phyloP scores from a whole-genome alignment of 805 yeast species.

The Candida easanensis region DNA sequence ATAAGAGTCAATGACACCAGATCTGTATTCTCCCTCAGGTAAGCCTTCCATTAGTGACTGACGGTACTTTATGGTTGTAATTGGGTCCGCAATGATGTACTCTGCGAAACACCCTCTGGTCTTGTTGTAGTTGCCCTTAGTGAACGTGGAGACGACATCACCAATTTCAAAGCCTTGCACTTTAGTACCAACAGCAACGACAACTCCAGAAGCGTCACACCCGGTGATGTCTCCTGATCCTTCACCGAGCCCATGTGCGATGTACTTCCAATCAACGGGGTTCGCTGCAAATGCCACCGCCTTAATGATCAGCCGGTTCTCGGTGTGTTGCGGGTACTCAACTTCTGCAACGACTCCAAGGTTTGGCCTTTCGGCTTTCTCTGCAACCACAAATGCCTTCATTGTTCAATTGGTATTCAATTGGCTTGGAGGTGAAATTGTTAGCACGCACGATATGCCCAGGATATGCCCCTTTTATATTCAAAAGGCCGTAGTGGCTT shows the following conservation, averaged over 20 bases:
- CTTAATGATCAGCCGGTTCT: slow-evolving; percentile 43
- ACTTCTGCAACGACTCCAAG: slow-evolving; percentile 12
- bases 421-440: too few relatives aligned
- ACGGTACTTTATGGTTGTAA: slow-evolving; percentile 30
- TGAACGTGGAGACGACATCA: slow-evolving; percentile 53
- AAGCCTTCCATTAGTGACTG: slow-evolving; percentile 15
- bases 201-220: slow-evolving; percentile 57
- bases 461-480: too few relatives aligned
- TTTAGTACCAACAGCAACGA: slow-evolving; percentile 48
- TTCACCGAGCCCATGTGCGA: slow-evolving; percentile 36
- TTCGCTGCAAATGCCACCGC: slow-evolving; percentile 56
- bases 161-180: slow-evolving; percentile 46
- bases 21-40: slow-evolving; percentile 28
- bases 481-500: too few relatives aligned
- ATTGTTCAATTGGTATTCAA: too few relatives aligned
- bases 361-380: too few relatives aligned
- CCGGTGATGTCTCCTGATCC: slow-evolving; percentile 56
- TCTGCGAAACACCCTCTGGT: slow-evolving; percentile 60
- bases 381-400: too few relatives aligned
- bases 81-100: slow-evolving; percentile 46
- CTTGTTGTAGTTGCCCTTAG: slow-evolving; percentile 50
- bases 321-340: slow-evolving; percentile 17
- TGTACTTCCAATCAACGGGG: slow-evolving; percentile 73
- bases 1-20: slow-evolving; percentile 43
- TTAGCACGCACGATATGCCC: too few relatives aligned